phyloP scores from a whole-genome alignment of 2,329 filamentous ascomycete species.

The Calonectria leucothoes region DNA sequence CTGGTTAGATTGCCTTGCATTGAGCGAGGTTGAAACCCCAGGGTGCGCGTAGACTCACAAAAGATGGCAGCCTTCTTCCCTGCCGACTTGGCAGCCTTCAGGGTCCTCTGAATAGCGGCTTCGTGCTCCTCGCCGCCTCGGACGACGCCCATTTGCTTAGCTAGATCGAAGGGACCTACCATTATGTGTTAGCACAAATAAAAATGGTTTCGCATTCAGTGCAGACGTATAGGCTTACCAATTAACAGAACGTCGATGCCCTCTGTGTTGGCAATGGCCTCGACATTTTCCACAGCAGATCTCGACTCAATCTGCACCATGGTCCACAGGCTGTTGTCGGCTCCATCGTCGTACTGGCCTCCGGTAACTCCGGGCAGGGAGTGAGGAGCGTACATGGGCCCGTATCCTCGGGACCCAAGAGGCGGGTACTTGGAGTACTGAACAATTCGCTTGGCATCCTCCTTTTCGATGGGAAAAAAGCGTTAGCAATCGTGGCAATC shows the following conservation, averaged over 20 bases:
- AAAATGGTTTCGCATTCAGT: neutral
- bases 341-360: slow-evolving; percentile 9
- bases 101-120: slow-evolving; percentile 14
- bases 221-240: neutral
- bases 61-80: slow-evolving; percentile 22
- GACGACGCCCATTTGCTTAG: slow-evolving; percentile 18
- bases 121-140: slow-evolving; percentile 21
- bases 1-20: neutral
- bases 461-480: neutral
- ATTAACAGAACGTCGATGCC: slow-evolving; percentile 19
- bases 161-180: slow-evolving; percentile 20
- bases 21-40: neutral
- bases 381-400: slow-evolving; percentile 16
- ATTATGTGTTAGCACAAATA: neutral
- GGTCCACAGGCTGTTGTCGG: slow-evolving; percentile 10
- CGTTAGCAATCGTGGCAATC: neutral
- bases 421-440: slow-evolving; percentile 22
- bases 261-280: slow-evolving; percentile 11
- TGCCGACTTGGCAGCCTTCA: slow-evolving; percentile 12
- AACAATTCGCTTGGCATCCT: slow-evolving; percentile 19
- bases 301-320: slow-evolving; percentile 24
- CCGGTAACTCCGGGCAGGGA: slow-evolving; percentile 5
- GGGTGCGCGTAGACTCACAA: neutral
- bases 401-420: slow-evolving; percentile 20
- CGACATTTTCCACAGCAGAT: slow-evolving; percentile 19